A percentile compares a stretch with the other conserved stretches of the same genome.
phyloP scores from a whole-genome alignment of 2,329 filamentous ascomycete species.

The Exophiala viscosa region DNA sequence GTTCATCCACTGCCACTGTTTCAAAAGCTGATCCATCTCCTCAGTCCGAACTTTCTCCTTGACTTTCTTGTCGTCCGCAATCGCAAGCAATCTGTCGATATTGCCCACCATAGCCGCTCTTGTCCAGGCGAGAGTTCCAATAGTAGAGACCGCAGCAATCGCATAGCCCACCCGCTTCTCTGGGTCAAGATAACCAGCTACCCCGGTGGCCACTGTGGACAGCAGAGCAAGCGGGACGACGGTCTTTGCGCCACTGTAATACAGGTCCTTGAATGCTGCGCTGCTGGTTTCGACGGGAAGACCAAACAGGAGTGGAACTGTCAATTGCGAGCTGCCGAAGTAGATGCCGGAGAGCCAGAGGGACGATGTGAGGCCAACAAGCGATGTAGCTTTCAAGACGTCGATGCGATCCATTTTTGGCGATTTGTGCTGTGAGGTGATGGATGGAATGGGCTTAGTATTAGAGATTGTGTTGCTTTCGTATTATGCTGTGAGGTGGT shows the following conservation, averaged over 20 bases:
- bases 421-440: not conserved
- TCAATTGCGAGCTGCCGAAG: conserved; percentile 12
- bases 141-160: conserved; percentile 4
- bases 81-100: conserved; percentile 5
- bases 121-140: conserved; percentile 5
- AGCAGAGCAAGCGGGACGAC: conserved; percentile 14
- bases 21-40: conserved; percentile 10
- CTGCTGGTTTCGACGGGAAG: conserved; percentile 10
- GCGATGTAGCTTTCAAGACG: conserved; percentile 2
- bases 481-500: not conserved
- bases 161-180: conserved; percentile 6
- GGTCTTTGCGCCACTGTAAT: conserved; percentile 11
- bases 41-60: conserved; percentile 8
- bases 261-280: conserved; percentile 11
- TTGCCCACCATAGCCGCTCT: conserved; percentile 6
- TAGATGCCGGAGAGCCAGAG: conserved; percentile 15
- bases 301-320: conserved; percentile 12
- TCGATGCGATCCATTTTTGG: not conserved
- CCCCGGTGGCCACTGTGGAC: conserved; percentile 4
- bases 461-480: not conserved
- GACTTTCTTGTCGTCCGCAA: conserved; percentile 6
- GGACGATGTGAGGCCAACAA: conserved; percentile 8
- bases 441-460: too few relatives aligned
- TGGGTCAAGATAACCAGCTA: conserved; percentile 12
- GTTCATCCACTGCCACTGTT: conserved; percentile 23